Evolutionary conservation across 202 grass and related monocot species (phyloP).

Genomic region (Schoenoplectus tabernaemontani): DNA sequence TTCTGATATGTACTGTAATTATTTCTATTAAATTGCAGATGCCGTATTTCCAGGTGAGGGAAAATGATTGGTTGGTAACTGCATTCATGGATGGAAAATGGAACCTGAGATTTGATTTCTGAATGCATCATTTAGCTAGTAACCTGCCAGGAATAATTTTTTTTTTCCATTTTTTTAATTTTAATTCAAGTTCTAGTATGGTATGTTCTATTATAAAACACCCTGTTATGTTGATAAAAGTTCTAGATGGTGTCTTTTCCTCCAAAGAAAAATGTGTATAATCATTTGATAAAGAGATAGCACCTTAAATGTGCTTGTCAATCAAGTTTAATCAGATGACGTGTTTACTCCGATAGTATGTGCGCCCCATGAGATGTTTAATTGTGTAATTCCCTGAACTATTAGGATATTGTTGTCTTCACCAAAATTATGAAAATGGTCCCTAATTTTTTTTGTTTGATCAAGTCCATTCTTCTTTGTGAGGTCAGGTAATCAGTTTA

Average conservation of each 20-base stretch:
- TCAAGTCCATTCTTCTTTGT: too few species aligned
- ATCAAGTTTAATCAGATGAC: not conserved
- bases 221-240: slow-evolving; percentile 1
- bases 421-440: not conserved
- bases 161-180: not conserved
- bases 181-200: not conserved
- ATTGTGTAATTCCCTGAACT: not conserved
- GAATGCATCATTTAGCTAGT: not conserved
- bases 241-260: not conserved
- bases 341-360: not conserved
- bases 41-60: slow-evolving; percentile 75
- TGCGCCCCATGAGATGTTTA: not conserved
- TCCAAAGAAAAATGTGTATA: not conserved
- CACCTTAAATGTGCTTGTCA: slow-evolving; percentile 7
- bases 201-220: not conserved
- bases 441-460: not conserved
- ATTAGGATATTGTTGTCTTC: not conserved
- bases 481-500: too few species aligned
- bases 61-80: slow-evolving; percentile 85
- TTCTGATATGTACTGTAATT: not conserved
- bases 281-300: not conserved
- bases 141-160: not conserved
- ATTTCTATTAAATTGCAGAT: slow-evolving; percentile 40
- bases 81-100: slow-evolving; percentile 76
- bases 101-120: slow-evolving; percentile 51